Evolutionary conservation across 2,329 filamentous ascomycete genomes (phyloP), one percentile per base, ranked within the genome.

Genomic region (Trichoderma aggressivum): DNA sequence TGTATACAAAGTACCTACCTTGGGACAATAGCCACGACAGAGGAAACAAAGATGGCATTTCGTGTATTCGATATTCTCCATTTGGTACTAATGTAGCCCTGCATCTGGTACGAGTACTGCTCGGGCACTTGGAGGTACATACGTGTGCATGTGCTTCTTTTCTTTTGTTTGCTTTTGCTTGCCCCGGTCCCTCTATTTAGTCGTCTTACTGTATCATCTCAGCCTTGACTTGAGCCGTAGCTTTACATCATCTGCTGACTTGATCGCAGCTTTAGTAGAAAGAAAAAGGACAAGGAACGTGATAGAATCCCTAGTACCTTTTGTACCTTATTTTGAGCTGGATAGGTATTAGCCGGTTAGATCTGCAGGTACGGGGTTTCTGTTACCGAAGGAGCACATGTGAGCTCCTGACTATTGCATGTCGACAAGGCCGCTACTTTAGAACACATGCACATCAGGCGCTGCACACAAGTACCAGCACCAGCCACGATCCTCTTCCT

Each of bases 351-450:
- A 50, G 55, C 16, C 26, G 55, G 28, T 34, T 50, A 61, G 55
- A 69, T 68, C 53, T 61, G 36, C 58, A 61, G 66, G 58, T 36
- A 69, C 64, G 50, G 50, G 34, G 64, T 58, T 43, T 67, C 63
- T 55, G 50, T 47, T 32, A 28, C 53, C 50, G 53, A 67, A 58
- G 32, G 64, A 59, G 64, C 64, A 53, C 34, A 53, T 50, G 36
- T 8, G 53, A 56, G 62, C 62, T 56, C 55, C 62, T 36, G 32
- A 30, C 47, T 65, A 65, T 58, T 53, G 47, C 47, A 53, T 53
- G 11, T 53, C 24, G 47, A 53, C 47, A 53, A 21, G 24, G 26
- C 14, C 47, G 47, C 62, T 24, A 53, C 30, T 65, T 65, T 34
- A 14, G 7, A 36, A 43, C 24, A 26, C 32, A 65, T 55, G 62